These are phyloP conservation scores for Malassezia restricta DNA, from an alignment of 1,284 basidiomycete species.

Conservation along the genomic window DNA sequence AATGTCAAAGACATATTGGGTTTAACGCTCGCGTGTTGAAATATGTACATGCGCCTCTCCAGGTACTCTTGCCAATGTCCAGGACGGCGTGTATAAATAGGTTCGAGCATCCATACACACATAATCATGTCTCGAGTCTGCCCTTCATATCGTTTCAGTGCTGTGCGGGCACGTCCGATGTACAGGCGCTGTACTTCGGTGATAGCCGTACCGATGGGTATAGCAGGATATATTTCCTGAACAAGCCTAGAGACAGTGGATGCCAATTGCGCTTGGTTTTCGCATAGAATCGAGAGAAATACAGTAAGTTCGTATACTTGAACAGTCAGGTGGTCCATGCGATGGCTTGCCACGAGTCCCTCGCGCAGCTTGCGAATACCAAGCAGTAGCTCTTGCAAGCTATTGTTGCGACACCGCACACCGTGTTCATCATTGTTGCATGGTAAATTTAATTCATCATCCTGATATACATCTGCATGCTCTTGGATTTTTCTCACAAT, in stretches of 20 bases:
- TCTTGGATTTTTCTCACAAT: not conserved
- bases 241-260: not conserved
- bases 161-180: too few species aligned
- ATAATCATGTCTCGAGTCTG: not conserved
- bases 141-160: too few species aligned
- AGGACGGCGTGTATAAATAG: slow-evolving; percentile 1
- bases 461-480: not conserved
- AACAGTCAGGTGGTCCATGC: slow-evolving; percentile 3
- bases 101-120: slow-evolving; percentile 8
- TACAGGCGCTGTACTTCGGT: too few species aligned
- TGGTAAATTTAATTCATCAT: not conserved
- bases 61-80: slow-evolving; percentile 8
- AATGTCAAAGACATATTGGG: not conserved
- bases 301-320: slow-evolving; percentile 14
- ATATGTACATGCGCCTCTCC: not conserved
- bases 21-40: not conserved
- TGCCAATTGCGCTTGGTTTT: not conserved
- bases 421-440: not conserved
- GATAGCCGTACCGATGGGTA: not conserved
- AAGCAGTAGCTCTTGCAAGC: slow-evolving; percentile 2
- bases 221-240: slow-evolving; percentile 1
- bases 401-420: not conserved
- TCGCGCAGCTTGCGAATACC: slow-evolving; percentile 12
- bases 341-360: slow-evolving; percentile 6
- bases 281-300: slow-evolving; percentile 2